These are phyloP conservation scores for Candida palmyrensis DNA, from an alignment of 805 yeast species.

Conservation along the genomic window DNA sequence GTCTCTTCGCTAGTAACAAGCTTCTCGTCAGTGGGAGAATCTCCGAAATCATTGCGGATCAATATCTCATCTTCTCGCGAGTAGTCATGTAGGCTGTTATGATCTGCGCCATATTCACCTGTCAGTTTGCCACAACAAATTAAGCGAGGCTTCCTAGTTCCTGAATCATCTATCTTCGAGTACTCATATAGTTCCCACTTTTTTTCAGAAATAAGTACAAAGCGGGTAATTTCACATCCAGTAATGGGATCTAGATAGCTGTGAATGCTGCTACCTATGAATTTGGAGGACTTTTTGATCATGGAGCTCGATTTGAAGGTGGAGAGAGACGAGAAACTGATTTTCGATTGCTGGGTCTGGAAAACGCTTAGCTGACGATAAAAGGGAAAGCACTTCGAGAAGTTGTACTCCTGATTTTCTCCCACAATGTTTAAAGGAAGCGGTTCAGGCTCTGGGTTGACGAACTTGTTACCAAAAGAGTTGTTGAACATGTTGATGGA, in stretches of 20 bases:
- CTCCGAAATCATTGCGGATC: slow-evolving; percentile 24
- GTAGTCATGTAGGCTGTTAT: slow-evolving; percentile 30
- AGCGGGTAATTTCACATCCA: slow-evolving; percentile 57
- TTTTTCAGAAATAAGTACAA: slow-evolving; percentile 61
- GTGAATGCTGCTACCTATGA: slow-evolving; percentile 25
- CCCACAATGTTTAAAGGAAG: slow-evolving; percentile 5
- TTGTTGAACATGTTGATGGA: neutral
- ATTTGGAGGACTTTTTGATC: slow-evolving; percentile 22
- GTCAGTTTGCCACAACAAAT: slow-evolving; percentile 63
- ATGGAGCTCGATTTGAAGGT: slow-evolving; percentile 17
- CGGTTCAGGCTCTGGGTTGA: neutral
- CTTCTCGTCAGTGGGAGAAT: slow-evolving; percentile 8
- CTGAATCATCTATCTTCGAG: slow-evolving; percentile 28
- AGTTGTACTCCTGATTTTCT: slow-evolving; percentile 56
- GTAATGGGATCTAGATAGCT: slow-evolving; percentile 22
- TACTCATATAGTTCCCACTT: slow-evolving; percentile 73
- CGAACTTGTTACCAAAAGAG: neutral
- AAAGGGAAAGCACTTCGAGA: slow-evolving; percentile 78
- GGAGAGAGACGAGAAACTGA: slow-evolving; percentile 17
- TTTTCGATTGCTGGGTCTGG: slow-evolving; percentile 50
- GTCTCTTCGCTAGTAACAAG: slow-evolving; percentile 16
- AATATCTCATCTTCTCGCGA: slow-evolving; percentile 19
- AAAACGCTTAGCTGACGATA: slow-evolving; percentile 55
- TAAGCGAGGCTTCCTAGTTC: slow-evolving; percentile 40
- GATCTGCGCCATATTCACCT: slow-evolving; percentile 60